A percentile compares a stretch with the other conserved stretches of the same genome.
phyloP scores from a whole-genome alignment of 345 rosid genomes.

The Brassica carinata region DNA sequence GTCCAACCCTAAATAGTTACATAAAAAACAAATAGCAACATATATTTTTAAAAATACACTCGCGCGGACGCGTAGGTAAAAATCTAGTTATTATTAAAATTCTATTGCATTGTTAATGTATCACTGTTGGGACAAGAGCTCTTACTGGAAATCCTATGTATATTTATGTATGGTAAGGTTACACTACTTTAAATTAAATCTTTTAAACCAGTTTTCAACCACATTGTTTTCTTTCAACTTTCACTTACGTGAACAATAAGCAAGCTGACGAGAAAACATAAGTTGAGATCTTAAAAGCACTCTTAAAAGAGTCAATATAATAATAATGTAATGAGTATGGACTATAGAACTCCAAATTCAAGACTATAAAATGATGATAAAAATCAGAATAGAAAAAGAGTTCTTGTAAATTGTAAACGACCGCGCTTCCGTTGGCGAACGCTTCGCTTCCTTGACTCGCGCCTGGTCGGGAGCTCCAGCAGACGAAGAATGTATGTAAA shows the following conservation, averaged over 20 bases:
- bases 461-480: conserved; percentile 46
- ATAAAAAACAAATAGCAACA: no score
- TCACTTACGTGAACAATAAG: conserved; percentile 25
- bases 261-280: conserved; percentile 18
- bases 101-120: no score
- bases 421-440: conserved; percentile 85
- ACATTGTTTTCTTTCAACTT: not conserved
- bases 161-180: not conserved
- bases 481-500: not conserved
- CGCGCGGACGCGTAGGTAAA: no score
- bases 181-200: not conserved
- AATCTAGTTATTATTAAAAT: no score
- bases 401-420: conserved; percentile 70
- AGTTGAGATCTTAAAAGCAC: not conserved
- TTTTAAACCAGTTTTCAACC: not conserved
- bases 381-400: conserved; percentile 13
- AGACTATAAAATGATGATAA: not conserved
- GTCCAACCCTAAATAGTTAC: no score
- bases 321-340: not conserved
- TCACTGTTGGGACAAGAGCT: not conserved
- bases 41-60: no score
- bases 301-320: not conserved
- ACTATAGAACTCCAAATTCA: not conserved
- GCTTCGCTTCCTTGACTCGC: conserved; percentile 64
- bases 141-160: not conserved